Evolutionary conservation across 306 rosid species (phyloP), one percentile per base, ranked within the genome.

Genomic region (Heteromeles arbutifolia): DNA sequence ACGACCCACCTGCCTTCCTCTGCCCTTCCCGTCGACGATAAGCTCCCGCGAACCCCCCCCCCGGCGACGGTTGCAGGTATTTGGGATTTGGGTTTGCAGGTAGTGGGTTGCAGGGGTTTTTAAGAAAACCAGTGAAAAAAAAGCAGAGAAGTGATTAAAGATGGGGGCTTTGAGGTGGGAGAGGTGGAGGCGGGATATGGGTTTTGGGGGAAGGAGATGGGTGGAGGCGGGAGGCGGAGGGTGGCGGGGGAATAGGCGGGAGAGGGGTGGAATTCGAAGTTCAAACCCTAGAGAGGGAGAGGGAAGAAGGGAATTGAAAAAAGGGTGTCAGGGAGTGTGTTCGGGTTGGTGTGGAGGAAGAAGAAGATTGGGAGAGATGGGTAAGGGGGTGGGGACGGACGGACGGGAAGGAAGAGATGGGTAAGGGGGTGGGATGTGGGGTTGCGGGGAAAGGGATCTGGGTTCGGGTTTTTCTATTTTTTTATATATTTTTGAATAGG

Each of bases 301-400:
- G 19, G 32, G 70, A 74, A 79, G 86, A 80, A 29, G 5, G 32
- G 32, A 29, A 86, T 82, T 85, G 85, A 85, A 72, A 84, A 67
- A 58, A 53, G 77, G 62, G 28, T 28, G 83, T 74, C 74, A 53
- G 69, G 34, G 65, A 32, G n/a, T n/a, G 74, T 56, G 78, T 54
- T n/a, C 58, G 79, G 62, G 75, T 72, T 74, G 83, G 76, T 70
- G 6, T 58, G 50, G 31, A 68, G 73, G 45, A 22, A 28, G 61
- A 64, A 52, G 45, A 54, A 67, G 50, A 83, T 63, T 9, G 39
- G 26, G 58, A 44, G 50, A 29, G 32, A 29, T 29, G 32, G 32
- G 32, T 29, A 29, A 29, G n/a, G 32, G 32, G 32, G 31, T 29
- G 4, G 31, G 4, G 31, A 29, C 4, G 31, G 31, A 29, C 4